Percentiles rank a stretch among this genome's conserved stretches.
These are phyloP conservation scores for Candida insectalens DNA, from an alignment of 805 yeast genomes.

Conservation along the genomic window DNA sequence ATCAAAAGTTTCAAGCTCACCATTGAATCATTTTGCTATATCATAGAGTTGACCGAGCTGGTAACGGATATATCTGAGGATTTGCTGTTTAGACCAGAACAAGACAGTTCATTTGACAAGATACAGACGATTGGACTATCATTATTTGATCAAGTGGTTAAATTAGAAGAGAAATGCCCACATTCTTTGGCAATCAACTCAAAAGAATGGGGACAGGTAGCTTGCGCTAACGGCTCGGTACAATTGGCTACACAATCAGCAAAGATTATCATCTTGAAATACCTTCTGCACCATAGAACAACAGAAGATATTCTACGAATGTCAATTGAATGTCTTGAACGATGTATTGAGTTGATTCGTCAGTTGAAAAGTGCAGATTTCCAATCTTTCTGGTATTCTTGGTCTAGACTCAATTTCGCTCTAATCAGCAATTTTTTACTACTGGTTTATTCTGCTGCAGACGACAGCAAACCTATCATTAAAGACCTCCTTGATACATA, in stretches of 20 bases:
- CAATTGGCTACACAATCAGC: slow-evolving; percentile 1
- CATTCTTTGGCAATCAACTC: not conserved
- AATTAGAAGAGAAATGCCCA: slow-evolving; percentile 1
- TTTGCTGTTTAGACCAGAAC: too few species aligned
- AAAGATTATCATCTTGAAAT: not conserved
- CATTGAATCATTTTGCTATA: slow-evolving; percentile 2
- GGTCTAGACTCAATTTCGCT: slow-evolving; percentile 5
- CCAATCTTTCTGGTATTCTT: slow-evolving; percentile 5
- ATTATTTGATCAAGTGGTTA: not conserved
- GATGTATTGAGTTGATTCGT: not conserved
- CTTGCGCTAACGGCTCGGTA: slow-evolving; percentile 2
- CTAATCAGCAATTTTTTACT: slow-evolving; percentile 2
- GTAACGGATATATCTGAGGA: slow-evolving; percentile 2
- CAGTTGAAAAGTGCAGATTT: slow-evolving; percentile 1
- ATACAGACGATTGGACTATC: not conserved
- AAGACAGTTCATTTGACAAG: slow-evolving; percentile 1
- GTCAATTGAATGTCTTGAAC: slow-evolving; percentile 4
- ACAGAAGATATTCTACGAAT: not conserved
- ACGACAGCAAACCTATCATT: not conserved
- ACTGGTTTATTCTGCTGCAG: slow-evolving; percentile 1
- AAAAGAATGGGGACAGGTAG: not conserved
- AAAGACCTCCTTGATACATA: slow-evolving; percentile 1
- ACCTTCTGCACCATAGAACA: not conserved
- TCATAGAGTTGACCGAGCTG: not conserved
- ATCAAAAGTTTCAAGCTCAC: slow-evolving; percentile 1